Percentiles rank a stretch among this genome's conserved stretches.
Evolutionary conservation across 371 early-diverging fungal genomes (phyloP).

Genomic region (Syncephalastrum monosporum): DNA sequence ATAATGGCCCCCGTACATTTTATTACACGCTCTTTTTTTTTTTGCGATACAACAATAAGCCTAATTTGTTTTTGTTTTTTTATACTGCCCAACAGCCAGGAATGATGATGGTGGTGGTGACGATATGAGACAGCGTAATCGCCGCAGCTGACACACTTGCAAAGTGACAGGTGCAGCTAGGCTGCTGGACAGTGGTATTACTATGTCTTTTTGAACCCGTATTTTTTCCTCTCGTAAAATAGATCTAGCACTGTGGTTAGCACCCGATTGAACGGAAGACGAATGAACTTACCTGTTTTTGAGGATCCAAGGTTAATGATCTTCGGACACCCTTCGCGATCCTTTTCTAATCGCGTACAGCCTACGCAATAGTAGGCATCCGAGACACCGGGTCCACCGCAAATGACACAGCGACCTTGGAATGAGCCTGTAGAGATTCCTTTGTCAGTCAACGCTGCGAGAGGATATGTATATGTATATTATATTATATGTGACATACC

Average conservation of each 20-base stretch:
- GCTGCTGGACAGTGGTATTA: constrained; percentile 28
- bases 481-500: too few species aligned
- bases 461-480: not conserved
- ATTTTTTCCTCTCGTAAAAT: constrained; percentile 95
- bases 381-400: constrained; percentile 90
- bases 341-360: constrained; percentile 91
- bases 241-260: constrained; percentile 48
- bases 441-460: not conserved
- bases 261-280: not conserved
- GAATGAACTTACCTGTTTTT: constrained; percentile 48
- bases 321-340: constrained; percentile 97
- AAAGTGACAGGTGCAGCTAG: too few species aligned
- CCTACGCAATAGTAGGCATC: constrained; percentile 96
- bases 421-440: constrained; percentile 50
- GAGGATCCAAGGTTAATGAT: constrained; percentile 87
- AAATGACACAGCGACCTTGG: constrained; percentile 91
- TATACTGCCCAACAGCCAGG: too few species aligned
- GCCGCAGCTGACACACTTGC: too few species aligned
- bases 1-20: too few species aligned
- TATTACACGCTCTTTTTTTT: too few species aligned
- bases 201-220: constrained; percentile 69
- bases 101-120: too few species aligned
- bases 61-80: too few species aligned
- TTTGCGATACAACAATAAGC: too few species aligned
- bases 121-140: too few species aligned